Conservation (phyloP, 1,139 yeast species). For the Geotrichum fermentans region DNA sequence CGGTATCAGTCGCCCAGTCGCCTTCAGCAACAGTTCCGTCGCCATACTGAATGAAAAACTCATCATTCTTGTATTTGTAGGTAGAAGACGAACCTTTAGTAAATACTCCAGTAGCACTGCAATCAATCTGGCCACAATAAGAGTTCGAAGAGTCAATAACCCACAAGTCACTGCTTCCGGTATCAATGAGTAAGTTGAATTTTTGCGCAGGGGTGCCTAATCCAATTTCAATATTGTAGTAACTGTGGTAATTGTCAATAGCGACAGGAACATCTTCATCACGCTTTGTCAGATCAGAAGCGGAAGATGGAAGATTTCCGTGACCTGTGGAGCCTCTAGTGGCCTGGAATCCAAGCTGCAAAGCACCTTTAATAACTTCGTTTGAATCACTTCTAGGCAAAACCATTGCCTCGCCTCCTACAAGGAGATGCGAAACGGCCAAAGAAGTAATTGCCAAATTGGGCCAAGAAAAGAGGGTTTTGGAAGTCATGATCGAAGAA, state of each 20-base stretch:
- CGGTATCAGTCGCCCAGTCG: slow-evolving; percentile 28
- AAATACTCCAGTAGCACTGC: slow-evolving; percentile 31
- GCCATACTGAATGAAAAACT: slow-evolving; percentile 33
- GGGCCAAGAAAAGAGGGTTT: not conserved
- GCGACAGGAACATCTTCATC: not conserved
- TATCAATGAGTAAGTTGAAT: slow-evolving; percentile 44
- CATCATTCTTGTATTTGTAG: slow-evolving; percentile 31
- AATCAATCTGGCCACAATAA: slow-evolving; percentile 30
- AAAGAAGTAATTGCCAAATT: not conserved
- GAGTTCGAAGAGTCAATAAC: slow-evolving; percentile 39
- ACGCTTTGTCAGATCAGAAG: not conserved
- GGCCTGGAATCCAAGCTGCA: not conserved
- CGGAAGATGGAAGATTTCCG: not conserved
- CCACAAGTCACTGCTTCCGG: slow-evolving; percentile 71
- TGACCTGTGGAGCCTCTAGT: not conserved
- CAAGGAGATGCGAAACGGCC: not conserved
- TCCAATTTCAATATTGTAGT: slow-evolving; percentile 37
- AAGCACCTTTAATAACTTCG: not conserved
- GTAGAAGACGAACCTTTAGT: slow-evolving; percentile 34
- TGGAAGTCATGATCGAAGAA: not conserved
- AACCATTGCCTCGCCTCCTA: not conserved
- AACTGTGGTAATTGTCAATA: slow-evolving; percentile 2
- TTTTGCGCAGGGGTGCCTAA: slow-evolving; percentile 30
- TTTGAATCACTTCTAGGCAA: not conserved
- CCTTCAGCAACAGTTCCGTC: slow-evolving; percentile 33